These are phyloP conservation scores for Talaromyces sp. DNA, from an alignment of 2,329 filamentous ascomycete genomes.

Conservation along the genomic window DNA sequence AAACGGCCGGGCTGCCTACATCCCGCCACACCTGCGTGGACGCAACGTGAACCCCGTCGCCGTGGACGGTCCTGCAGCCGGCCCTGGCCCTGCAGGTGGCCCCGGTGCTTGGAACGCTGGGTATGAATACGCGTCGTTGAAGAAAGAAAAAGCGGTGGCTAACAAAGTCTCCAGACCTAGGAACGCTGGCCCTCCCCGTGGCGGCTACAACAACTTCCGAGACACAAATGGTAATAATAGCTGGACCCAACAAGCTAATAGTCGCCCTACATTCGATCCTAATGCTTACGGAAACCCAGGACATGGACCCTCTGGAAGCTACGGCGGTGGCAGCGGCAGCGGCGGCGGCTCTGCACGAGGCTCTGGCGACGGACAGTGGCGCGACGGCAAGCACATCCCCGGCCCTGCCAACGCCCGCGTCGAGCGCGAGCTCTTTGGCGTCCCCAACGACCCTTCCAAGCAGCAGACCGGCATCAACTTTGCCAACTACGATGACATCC, in stretches of 20 bases:
- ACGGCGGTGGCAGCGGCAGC: conserved; percentile 24
- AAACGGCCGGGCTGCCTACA: conserved; percentile 56
- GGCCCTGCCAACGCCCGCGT: conserved; percentile 82
- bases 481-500: conserved; percentile 99
- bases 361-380: conserved; percentile 93
- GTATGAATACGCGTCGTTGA: conserved; percentile 12
- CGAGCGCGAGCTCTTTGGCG: conserved; percentile 93
- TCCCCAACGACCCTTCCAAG: conserved; percentile 85
- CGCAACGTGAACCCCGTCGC: conserved; percentile 23
- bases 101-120: conserved; percentile 28
- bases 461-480: conserved; percentile 99
- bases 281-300: conserved; percentile 58
- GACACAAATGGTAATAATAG: conserved; percentile 35
- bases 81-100: conserved; percentile 18
- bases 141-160: not conserved
- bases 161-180: conserved; percentile 18
- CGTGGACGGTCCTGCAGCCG: conserved; percentile 32
- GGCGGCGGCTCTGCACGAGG: conserved; percentile 57
- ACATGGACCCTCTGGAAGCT: conserved; percentile 37
- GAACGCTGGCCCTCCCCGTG: conserved; percentile 23
- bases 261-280: conserved; percentile 50
- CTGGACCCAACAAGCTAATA: conserved; percentile 31
- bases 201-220: conserved; percentile 52
- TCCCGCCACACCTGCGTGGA: conserved; percentile 58
- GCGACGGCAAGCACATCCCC: conserved; percentile 91